phyloP scores from a whole-genome alignment of 1,284 basidiomycete species.

The Boletus semigastroideus region DNA sequence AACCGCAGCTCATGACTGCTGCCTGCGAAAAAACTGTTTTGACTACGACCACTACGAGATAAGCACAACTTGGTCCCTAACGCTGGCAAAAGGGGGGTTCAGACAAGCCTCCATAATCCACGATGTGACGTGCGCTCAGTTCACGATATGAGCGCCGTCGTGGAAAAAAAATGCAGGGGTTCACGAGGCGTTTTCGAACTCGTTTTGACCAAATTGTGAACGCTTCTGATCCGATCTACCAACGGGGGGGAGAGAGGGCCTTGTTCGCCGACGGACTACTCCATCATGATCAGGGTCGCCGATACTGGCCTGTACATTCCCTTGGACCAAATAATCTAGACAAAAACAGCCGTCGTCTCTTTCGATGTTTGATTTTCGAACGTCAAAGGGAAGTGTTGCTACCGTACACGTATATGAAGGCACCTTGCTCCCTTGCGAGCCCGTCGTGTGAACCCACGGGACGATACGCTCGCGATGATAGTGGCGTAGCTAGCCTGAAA shows the following conservation, averaged over 20 bases:
- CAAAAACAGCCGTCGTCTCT: conserved; percentile 4
- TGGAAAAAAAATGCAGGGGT: conserved; percentile 17
- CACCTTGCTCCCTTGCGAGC: conserved; percentile 11
- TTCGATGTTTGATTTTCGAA: too few species aligned
- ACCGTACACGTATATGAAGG: conserved; percentile 16
- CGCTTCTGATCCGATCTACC: conserved; percentile 29
- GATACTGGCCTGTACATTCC: not conserved
- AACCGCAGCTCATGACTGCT: not conserved
- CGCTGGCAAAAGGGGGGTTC: too few species aligned
- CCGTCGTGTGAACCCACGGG: conserved; percentile 25
- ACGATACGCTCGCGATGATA: conserved; percentile 8
- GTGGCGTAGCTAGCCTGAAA: conserved; percentile 19
- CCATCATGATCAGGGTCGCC: conserved; percentile 15
- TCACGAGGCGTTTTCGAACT: conserved; percentile 20
- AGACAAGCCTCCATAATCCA: not conserved
- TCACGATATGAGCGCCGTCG: conserved; percentile 25
- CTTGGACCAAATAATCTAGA: conserved; percentile 9
- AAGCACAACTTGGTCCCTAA: not conserved
- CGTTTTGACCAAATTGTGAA: conserved; percentile 30
- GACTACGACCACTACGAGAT: too few species aligned
- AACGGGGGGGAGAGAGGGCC: not conserved
- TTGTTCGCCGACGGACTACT: not conserved
- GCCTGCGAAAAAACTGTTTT: not conserved
- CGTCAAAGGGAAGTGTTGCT: not conserved
- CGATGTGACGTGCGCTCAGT: conserved; percentile 10